Evolutionary conservation across 495 filamentous ascomycete species (phyloP).

Genomic region (Aspergillus ostianus): DNA sequence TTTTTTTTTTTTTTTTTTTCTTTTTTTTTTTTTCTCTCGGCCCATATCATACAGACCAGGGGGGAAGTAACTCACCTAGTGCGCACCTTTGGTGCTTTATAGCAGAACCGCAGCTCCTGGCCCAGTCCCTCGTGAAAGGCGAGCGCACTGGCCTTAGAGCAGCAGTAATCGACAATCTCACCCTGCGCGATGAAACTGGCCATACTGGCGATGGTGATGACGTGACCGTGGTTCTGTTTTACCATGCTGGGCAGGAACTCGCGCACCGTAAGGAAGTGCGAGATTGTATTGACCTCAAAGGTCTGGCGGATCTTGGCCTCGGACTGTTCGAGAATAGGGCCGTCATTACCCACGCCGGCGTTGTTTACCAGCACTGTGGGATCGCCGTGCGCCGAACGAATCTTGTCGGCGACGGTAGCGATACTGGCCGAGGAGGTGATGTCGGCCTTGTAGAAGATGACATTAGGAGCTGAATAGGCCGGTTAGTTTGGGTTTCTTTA

Average conservation of each 20-base stretch:
- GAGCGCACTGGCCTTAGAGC: constrained; percentile 55
- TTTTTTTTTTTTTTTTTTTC: too few species aligned
- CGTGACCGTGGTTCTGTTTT: constrained; percentile 56
- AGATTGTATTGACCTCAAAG: constrained; percentile 60
- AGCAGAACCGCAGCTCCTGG: constrained; percentile 44
- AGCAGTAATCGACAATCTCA: constrained; percentile 53
- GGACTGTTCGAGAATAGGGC: constrained; percentile 46
- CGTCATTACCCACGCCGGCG: constrained; percentile 51
- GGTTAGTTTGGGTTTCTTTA: not conserved
- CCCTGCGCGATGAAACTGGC: constrained; percentile 51
- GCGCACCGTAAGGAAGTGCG: constrained; percentile 56
- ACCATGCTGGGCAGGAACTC: constrained; percentile 64
- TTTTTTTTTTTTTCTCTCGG: not conserved
- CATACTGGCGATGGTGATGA: constrained; percentile 56
- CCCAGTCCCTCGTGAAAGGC: constrained; percentile 53
- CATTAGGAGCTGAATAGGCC: constrained; percentile 31
- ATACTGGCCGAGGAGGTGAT: constrained; percentile 50
- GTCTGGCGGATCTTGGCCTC: constrained; percentile 46
- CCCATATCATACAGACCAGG: not conserved
- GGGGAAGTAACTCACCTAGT: constrained; percentile 33
- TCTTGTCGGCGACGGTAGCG: constrained; percentile 38
- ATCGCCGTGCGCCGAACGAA: constrained; percentile 47
- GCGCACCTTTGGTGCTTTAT: constrained; percentile 42
- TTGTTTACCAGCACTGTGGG: constrained; percentile 62
- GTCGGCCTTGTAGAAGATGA: constrained; percentile 50